Conservation (phyloP, 208 protist genomes). For the Trypanosoma congolense region DNA sequence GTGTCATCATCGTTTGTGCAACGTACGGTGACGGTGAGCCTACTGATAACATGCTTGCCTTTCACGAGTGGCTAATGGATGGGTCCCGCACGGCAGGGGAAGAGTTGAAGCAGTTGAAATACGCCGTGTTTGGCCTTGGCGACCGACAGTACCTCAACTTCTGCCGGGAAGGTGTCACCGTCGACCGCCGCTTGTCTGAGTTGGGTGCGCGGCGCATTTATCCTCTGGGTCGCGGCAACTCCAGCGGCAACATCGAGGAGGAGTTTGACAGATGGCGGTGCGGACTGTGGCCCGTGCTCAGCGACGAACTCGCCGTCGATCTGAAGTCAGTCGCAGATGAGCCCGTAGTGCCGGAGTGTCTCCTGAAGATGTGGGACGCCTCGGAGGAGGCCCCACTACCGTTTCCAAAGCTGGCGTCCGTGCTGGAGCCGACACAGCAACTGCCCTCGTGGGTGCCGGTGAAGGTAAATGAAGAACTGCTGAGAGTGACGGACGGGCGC, state of each 20-base stretch:
- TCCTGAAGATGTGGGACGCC: conserved; percentile 78
- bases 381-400: conserved; percentile 52
- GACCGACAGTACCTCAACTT: conserved; percentile 90
- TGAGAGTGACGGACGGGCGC: conserved; percentile 32
- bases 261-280: conserved; percentile 83
- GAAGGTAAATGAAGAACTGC: conserved; percentile 66
- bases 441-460: conserved; percentile 80
- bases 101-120: conserved; percentile 72
- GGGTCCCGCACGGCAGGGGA: conserved; percentile 39
- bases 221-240: conserved; percentile 71
- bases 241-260: conserved; percentile 76
- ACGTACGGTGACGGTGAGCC: conserved; percentile 91
- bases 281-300: conserved; percentile 80
- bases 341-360: conserved; percentile 79
- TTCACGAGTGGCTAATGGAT: conserved; percentile 84
- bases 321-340: conserved; percentile 63
- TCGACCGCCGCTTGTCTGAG: conserved; percentile 87
- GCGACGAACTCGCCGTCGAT: conserved; percentile 64
- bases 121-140: conserved; percentile 87
- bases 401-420: conserved; percentile 85
- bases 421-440: conserved; percentile 80
- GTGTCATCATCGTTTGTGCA: conserved; percentile 79
- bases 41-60: conserved; percentile 86
- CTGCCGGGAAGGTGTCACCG: conserved; percentile 75
- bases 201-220: conserved; percentile 83